These are phyloP conservation scores for Lodderomyces margitis DNA, from an alignment of 1,139 yeast species.

Conservation along the genomic window DNA sequence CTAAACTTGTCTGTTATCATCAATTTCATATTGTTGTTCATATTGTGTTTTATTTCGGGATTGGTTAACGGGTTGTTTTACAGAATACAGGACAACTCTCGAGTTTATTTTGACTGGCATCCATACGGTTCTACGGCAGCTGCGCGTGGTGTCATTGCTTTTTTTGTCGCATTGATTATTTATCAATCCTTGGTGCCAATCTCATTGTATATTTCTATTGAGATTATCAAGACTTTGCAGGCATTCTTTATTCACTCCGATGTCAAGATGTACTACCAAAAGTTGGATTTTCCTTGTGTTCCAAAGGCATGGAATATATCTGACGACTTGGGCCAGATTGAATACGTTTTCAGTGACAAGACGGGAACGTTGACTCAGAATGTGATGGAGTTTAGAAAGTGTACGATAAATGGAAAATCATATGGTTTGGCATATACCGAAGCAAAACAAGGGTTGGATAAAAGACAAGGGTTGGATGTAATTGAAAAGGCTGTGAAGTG, in stretches of 20 bases:
- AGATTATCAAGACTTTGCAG: conserved; percentile 90
- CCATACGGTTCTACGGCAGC: conserved; percentile 56
- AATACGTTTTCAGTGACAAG: conserved; percentile 92
- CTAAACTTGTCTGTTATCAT: conserved; percentile 77
- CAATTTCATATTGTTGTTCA: conserved; percentile 72
- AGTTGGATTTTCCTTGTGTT: conserved; percentile 88
- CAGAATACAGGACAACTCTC: conserved; percentile 49
- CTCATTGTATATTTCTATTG: conserved; percentile 90
- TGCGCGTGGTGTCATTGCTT: conserved; percentile 77
- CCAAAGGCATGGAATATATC: conserved; percentile 98
- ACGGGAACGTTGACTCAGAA: conserved; percentile 97
- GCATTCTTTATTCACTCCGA: conserved; percentile 93
- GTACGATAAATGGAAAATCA: conserved; percentile 81
- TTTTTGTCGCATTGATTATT: conserved; percentile 85
- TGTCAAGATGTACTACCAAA: conserved; percentile 78
- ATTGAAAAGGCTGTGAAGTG: conserved; percentile 66
- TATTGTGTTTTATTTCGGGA: conserved; percentile 81
- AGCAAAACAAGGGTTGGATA: conserved; percentile 89
- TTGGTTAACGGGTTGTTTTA: conserved; percentile 79
- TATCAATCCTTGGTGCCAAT: conserved; percentile 94
- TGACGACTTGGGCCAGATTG: conserved; percentile 96
- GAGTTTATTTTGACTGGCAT: conserved; percentile 64
- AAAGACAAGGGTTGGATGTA: conserved; percentile 80
- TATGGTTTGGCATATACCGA: conserved; percentile 97
- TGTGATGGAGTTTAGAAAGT: conserved; percentile 94